Percentiles rank a stretch among this genome's conserved stretches.
Conservation (phyloP, 176 grass and related monocot genomes). For the Oryza brachyantha region DNA sequence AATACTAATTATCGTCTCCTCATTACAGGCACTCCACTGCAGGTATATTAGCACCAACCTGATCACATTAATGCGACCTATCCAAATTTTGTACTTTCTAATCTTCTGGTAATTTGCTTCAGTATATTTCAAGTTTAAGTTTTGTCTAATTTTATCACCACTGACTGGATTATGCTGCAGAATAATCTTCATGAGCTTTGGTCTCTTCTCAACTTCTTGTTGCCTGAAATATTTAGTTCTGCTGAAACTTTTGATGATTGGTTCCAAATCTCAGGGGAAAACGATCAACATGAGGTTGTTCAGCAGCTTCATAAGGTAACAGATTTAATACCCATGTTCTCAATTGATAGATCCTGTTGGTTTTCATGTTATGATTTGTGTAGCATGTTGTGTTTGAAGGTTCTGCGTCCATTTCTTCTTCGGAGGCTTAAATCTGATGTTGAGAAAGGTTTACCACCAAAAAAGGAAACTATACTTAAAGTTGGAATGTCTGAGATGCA, state of each 20-base stretch:
- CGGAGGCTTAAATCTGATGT: slow-evolving; percentile 79
- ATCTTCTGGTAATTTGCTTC: slow-evolving; percentile 7
- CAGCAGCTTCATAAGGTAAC: slow-evolving; percentile 87
- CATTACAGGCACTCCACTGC: slow-evolving; percentile 69
- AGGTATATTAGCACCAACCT: slow-evolving; percentile 42
- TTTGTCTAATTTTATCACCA: neutral
- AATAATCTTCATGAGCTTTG: slow-evolving; percentile 89
- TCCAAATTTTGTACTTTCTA: slow-evolving; percentile 1
- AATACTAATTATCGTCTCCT: slow-evolving; percentile 76
- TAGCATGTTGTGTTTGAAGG: slow-evolving; percentile 40
- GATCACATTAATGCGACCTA: neutral
- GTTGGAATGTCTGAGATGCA: slow-evolving; percentile 83
- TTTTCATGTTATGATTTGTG: slow-evolving; percentile 18
- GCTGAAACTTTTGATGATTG: slow-evolving; percentile 78
- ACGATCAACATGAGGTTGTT: slow-evolving; percentile 83
- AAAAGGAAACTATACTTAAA: slow-evolving; percentile 83
- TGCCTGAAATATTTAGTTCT: slow-evolving; percentile 85
- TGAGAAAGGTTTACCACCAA: slow-evolving; percentile 72
- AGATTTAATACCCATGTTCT: slow-evolving; percentile 5
- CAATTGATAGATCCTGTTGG: neutral
- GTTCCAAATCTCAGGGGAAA: slow-evolving; percentile 82
- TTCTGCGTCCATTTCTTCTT: slow-evolving; percentile 79
- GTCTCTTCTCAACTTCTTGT: slow-evolving; percentile 86
- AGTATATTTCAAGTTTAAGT: slow-evolving; percentile 25
- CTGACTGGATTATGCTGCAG: slow-evolving; percentile 39